Evolutionary conservation across 176 grass and related monocot species (phyloP).

Genomic region (Oryza nivara): DNA sequence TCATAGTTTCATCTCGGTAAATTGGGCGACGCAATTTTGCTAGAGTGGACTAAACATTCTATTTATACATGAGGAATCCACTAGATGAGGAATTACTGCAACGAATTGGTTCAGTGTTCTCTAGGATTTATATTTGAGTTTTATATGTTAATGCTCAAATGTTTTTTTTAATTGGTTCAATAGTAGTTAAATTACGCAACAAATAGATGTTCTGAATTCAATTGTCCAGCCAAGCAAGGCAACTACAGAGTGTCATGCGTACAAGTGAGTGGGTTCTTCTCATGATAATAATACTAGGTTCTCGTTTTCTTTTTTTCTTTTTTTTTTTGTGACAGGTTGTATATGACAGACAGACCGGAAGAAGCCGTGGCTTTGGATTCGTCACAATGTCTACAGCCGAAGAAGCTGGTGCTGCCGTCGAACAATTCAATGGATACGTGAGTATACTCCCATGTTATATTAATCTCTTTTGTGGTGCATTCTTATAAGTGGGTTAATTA

Average conservation of each 20-base stretch:
- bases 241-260: neutral
- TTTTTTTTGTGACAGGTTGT: constrained; percentile 62
- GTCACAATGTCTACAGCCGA: constrained; percentile 82
- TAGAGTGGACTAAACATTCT: neutral
- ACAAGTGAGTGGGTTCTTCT: neutral
- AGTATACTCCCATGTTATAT: constrained; percentile 39
- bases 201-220: neutral
- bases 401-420: constrained; percentile 64
- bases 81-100: neutral
- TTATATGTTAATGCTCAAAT: neutral
- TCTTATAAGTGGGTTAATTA: neutral
- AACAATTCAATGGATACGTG: constrained; percentile 87
- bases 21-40: neutral
- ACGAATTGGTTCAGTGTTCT: neutral
- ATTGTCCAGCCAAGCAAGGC: neutral
- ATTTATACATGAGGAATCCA: no score
- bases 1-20: neutral
- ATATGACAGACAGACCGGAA: constrained; percentile 89
- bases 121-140: neutral
- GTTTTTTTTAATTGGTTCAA: neutral
- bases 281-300: neutral
- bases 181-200: neutral
- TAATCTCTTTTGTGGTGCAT: neutral
- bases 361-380: constrained; percentile 95
- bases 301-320: neutral